Conservation (phyloP, 257 asterid genomes). For the Solanum commersonii region DNA sequence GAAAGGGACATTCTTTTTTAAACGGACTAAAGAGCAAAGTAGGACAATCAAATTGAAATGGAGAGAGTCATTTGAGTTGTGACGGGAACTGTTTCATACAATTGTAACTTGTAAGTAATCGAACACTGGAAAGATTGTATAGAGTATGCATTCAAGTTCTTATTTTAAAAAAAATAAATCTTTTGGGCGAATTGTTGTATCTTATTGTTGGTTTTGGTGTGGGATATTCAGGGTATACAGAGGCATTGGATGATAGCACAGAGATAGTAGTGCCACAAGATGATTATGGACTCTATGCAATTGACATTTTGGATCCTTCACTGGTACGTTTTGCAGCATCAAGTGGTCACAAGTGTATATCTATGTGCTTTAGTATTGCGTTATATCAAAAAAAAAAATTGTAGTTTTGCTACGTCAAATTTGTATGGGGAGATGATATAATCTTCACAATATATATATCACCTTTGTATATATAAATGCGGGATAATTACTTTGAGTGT, state of each 20-base stretch:
- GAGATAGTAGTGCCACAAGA: conserved; percentile 85
- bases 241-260: conserved; percentile 51
- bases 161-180: too few species aligned
- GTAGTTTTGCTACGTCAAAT: background rate
- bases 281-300: conserved; percentile 93
- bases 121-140: background rate
- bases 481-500: too few species aligned
- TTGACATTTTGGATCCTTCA: conserved; percentile 95
- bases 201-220: background rate
- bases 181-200: background rate
- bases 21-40: too few species aligned
- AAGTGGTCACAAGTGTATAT: background rate
- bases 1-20: background rate
- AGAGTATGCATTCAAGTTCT: background rate
- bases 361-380: background rate
- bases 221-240: conserved; percentile 62
- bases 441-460: background rate
- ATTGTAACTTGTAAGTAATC: background rate
- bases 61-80: background rate
- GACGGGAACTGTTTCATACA: background rate
- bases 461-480: background rate
- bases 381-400: background rate
- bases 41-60: background rate
- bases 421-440: background rate
- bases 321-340: conserved; percentile 26